Conservation (phyloP, 176 grass and related monocot species). For the Oryza glumipatula region DNA sequence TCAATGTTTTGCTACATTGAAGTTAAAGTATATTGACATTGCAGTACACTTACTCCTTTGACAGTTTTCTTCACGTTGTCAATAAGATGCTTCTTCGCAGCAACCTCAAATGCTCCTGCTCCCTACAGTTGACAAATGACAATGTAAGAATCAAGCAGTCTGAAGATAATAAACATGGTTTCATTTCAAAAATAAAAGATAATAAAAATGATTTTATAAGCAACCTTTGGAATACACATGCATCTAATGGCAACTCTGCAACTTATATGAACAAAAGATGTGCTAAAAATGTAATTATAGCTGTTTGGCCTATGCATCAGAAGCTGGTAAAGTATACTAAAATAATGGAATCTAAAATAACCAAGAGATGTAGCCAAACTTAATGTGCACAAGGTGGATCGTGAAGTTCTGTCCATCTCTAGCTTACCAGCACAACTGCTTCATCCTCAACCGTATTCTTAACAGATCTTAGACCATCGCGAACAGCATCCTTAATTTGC, state of each 20-base stretch:
- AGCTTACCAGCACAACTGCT: slow-evolving; percentile 80
- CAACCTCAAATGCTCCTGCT: slow-evolving; percentile 94
- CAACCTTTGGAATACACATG: not conserved
- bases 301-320: not conserved
- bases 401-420: not conserved
- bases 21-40: not conserved
- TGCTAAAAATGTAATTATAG: not conserved
- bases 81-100: slow-evolving; percentile 89
- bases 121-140: slow-evolving; percentile 54
- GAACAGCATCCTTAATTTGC: slow-evolving; percentile 94
- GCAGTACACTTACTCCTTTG: slow-evolving; percentile 68
- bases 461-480: slow-evolving; percentile 92
- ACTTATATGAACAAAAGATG: not conserved
- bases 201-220: slow-evolving; percentile 7
- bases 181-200: not conserved
- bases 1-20: not conserved
- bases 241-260: not conserved
- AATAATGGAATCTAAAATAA: not conserved
- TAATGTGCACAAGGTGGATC: not conserved
- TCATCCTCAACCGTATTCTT: slow-evolving; percentile 98
- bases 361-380: not conserved
- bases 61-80: slow-evolving; percentile 93
- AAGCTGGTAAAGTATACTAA: not conserved
- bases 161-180: not conserved
- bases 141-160: not conserved